phyloP scores from a whole-genome alignment of 1,284 basidiomycete species.

The Ceratorhiza oryzae-sativae region DNA sequence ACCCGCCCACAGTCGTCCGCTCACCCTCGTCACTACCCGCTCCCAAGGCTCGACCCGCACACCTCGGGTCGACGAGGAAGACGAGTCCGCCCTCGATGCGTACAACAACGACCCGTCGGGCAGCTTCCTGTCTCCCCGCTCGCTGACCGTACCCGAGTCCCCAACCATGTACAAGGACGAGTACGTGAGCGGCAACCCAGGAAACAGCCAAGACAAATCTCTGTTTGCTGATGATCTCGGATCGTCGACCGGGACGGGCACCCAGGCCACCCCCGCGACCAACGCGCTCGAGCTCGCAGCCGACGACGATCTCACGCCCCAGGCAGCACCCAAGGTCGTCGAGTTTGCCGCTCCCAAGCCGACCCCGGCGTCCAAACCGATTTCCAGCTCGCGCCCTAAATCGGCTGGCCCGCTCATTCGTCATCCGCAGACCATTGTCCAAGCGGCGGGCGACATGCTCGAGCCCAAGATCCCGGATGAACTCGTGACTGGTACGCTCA shows the following conservation, averaged over 20 bases:
- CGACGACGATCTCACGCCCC: neutral
- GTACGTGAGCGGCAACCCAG: neutral
- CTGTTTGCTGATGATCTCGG: neutral
- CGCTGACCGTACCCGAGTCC: neutral
- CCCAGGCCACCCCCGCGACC: neutral
- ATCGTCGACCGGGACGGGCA: neutral
- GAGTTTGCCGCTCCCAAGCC: neutral
- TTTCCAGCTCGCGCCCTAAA: no score
- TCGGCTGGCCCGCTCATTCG: neutral
- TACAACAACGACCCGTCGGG: neutral
- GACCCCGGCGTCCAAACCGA: no score
- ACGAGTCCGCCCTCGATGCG: neutral
- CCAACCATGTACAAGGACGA: conserved; percentile 9
- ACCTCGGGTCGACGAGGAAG: conserved; percentile 17
- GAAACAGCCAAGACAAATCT: neutral
- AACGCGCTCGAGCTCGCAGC: neutral
- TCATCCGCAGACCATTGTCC: neutral
- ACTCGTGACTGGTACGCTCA: conserved; percentile 67
- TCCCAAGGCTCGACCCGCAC: conserved; percentile 20
- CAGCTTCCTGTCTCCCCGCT: neutral
- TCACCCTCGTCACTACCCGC: conserved; percentile 12
- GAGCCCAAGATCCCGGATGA: conserved; percentile 58
- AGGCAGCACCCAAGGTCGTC: neutral
- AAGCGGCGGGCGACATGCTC: conserved; percentile 3
- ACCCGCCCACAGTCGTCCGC: neutral